phyloP scores from a whole-genome alignment of 164 flowering plant species.

The Amborella trichopoda region DNA sequence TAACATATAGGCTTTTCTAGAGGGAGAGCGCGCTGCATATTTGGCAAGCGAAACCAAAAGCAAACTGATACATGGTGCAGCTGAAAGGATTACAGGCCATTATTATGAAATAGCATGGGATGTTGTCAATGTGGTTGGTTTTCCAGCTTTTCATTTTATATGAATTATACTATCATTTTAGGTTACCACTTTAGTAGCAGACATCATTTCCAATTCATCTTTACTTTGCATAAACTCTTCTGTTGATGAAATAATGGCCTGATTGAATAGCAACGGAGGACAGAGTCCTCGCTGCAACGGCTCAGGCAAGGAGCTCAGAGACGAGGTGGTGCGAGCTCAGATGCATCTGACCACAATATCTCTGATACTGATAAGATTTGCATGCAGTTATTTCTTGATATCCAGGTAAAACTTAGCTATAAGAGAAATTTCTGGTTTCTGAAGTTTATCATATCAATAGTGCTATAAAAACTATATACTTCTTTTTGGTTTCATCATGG shows the following conservation, averaged over 20 bases:
- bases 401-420: too few relatives aligned
- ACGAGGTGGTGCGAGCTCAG: constrained; percentile 73
- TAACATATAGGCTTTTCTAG: constrained; percentile 50
- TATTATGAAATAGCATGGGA: constrained; percentile 69
- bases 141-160: neutral
- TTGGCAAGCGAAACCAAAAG: constrained; percentile 37
- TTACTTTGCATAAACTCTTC: neutral
- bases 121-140: constrained; percentile 65
- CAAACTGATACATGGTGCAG: constrained; percentile 47
- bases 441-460: too few relatives aligned
- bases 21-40: constrained; percentile 62
- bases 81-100: constrained; percentile 57
- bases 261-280: constrained; percentile 56
- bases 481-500: too few relatives aligned
- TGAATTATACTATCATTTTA: neutral
- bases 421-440: too few relatives aligned
- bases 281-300: constrained; percentile 73
- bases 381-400: constrained; percentile 88
- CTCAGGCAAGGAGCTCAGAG: constrained; percentile 77
- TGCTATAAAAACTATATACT: too few relatives aligned
- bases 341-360: constrained; percentile 53
- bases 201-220: neutral
- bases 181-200: too few relatives aligned
- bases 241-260: neutral
- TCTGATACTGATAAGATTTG: constrained; percentile 88